A percentile compares a stretch with the other conserved stretches of the same genome.
phyloP scores from a whole-genome alignment of 2,329 filamentous ascomycete species.

The Rutstroemia sp. region DNA sequence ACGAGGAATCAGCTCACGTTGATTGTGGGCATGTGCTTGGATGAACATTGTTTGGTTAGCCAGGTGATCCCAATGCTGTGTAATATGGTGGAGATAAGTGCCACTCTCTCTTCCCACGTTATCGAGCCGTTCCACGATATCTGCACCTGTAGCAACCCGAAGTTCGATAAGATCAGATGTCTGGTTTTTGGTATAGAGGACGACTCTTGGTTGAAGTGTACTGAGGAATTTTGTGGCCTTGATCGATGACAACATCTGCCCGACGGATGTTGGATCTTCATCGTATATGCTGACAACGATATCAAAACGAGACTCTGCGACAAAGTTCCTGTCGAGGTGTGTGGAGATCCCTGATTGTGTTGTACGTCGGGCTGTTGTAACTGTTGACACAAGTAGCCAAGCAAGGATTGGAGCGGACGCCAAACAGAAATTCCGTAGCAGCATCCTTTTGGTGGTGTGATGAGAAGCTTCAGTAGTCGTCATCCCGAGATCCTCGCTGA shows the following conservation, averaged over 20 bases:
- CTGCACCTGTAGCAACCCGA: conserved; percentile 15
- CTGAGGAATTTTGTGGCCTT: conserved; percentile 16
- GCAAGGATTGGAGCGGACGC: neutral
- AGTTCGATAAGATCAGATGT: conserved; percentile 12
- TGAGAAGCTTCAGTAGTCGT: neutral
- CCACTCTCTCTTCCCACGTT: conserved; percentile 40
- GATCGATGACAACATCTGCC: conserved; percentile 14
- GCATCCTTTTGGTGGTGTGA: neutral
- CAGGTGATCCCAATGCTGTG: conserved; percentile 36
- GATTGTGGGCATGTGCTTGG: conserved; percentile 37
- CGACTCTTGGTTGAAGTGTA: conserved; percentile 15
- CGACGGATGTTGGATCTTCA: conserved; percentile 18
- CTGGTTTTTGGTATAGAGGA: conserved; percentile 23
- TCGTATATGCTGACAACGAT: conserved; percentile 25
- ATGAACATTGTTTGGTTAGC: conserved; percentile 41
- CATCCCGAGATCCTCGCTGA: neutral
- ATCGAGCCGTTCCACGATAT: conserved; percentile 21
- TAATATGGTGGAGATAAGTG: conserved; percentile 41
- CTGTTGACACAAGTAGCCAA: neutral
- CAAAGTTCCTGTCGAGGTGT: neutral
- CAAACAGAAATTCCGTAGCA: neutral
- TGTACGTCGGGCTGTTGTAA: neutral
- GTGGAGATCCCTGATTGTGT: neutral
- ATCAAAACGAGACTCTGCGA: conserved; percentile 16
- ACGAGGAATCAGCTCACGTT: conserved; percentile 31